These are phyloP conservation scores for Phanerodontia chrysosporium DNA, from an alignment of 768 basidiomycete species.

Conservation along the genomic window DNA sequence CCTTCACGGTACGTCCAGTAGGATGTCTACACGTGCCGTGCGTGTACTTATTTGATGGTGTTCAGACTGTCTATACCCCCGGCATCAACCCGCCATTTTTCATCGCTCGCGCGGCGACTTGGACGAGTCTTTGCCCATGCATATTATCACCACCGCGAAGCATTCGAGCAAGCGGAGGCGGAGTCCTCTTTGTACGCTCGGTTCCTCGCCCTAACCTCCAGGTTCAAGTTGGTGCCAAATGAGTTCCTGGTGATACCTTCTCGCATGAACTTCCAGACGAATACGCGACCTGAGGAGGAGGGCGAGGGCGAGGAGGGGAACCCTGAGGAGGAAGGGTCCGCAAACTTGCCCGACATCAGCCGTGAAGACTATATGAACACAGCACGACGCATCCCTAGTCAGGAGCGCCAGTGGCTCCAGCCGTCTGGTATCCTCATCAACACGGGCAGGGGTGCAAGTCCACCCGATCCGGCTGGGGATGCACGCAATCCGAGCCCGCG, in stretches of 20 bases:
- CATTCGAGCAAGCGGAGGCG: conserved; percentile 85
- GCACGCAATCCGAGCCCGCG: conserved; percentile 10
- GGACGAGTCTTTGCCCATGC: conserved; percentile 96
- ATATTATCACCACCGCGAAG: conserved; percentile 91
- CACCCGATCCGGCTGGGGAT: conserved; percentile 13
- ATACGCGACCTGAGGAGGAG: conserved; percentile 20
- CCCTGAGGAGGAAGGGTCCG: conserved; percentile 19
- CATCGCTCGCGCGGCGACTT: conserved; percentile 83
- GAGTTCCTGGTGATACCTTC: conserved; percentile 83
- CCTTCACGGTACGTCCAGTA: conserved; percentile 68
- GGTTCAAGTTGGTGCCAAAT: conserved; percentile 75
- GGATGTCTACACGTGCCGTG: background rate
- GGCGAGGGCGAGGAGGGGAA: conserved; percentile 26
- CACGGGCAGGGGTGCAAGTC: conserved; percentile 3
- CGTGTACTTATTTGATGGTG: conserved; percentile 13
- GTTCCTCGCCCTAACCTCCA: conserved; percentile 77
- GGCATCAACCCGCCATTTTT: conserved; percentile 83
- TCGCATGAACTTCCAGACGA: conserved; percentile 28
- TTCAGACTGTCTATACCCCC: conserved; percentile 74
- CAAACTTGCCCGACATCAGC: background rate
- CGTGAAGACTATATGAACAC: background rate
- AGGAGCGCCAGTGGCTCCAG: conserved; percentile 7
- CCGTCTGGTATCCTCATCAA: background rate
- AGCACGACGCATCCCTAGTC: background rate
- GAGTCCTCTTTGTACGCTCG: conserved; percentile 89